Base-by-base conservation (phyloP, 2,329 filamentous ascomycete species). In the Fusarium chuoi region DNA sequence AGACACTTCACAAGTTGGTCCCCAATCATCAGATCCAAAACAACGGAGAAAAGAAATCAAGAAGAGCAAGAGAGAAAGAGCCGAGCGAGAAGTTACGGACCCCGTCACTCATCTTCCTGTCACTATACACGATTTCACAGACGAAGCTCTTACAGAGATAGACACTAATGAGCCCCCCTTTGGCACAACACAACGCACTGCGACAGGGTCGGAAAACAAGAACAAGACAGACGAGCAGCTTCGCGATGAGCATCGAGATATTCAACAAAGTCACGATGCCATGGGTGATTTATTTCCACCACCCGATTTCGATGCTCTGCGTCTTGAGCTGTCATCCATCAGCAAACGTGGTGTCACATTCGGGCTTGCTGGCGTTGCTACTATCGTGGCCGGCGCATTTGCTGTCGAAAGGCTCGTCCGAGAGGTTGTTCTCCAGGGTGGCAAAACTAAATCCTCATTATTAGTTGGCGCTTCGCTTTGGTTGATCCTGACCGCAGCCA, bases 91-190 rank as follows among this genome's bases (percentile, higher is more conserved):
- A 78, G 92, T 94, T 52, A 94, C 91, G 3, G 92, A 94, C 77
- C 92, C 92, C 0, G 87, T 94, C 44, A 94, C 92, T 4, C 92
- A 94, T 81, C 84, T 94, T 6, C 91, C 91, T 4, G 87, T 93
- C 54, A 84, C 83, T 41, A 91, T 93, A 41, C 90, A 92, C 77
- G 92, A 94, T 78, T 91, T 91, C 75, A 93, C 91, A 1, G 85
- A 87, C 35, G 87, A 89, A 44, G 90, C 92, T 59, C 83, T 94
- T 18, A 78, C 83, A 22, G 75, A 80, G 13, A 71, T 81, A 24
- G 77, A 79, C 15, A 59, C 67, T 24, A 80, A 82, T 48, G 73
- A 81, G 10, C 73, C 81, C 68, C n/a, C 81, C 61, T 58, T 83
- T 24, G 84, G 83, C 5, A 75, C 79, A 3, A 76, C 82, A n/a